Evolutionary conservation across 306 rosid species (phyloP).

Genomic region (Ormosia emarginata): DNA sequence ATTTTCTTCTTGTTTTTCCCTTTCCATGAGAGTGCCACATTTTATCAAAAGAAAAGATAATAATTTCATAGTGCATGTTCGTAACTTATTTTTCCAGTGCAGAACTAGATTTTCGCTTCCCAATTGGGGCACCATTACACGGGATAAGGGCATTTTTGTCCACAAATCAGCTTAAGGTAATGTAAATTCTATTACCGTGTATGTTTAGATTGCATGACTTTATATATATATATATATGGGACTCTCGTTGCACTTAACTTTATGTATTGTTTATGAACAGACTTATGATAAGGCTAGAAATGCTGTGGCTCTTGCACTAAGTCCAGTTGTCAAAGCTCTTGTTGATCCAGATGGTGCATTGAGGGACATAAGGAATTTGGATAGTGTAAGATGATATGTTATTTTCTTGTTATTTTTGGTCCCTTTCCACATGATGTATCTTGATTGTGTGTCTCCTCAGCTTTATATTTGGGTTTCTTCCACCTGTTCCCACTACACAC

Average conservation of each 20-base stretch:
- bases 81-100: conserved; percentile 39
- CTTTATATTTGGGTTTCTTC: not conserved
- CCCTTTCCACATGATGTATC: conserved; percentile 9
- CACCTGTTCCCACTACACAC: not conserved
- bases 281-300: conserved; percentile 96
- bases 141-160: conserved; percentile 91
- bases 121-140: conserved; percentile 87
- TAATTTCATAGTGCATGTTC: not conserved
- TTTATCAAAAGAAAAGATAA: conserved; percentile 2
- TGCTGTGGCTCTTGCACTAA: conserved; percentile 92
- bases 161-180: conserved; percentile 90
- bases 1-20: not conserved
- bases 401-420: not conserved
- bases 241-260: conserved; percentile 9
- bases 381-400: conserved; percentile 58
- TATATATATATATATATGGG: not conserved
- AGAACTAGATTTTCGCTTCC: conserved; percentile 98
- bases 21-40: not conserved
- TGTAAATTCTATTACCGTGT: not conserved
- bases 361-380: conserved; percentile 85
- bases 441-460: not conserved
- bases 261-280: conserved; percentile 41
- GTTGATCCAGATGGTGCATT: conserved; percentile 94
- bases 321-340: conserved; percentile 98
- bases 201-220: conserved; percentile 7